Conservation (phyloP, 805 yeast species). For the Scheffersomyces spartinae region DNA sequence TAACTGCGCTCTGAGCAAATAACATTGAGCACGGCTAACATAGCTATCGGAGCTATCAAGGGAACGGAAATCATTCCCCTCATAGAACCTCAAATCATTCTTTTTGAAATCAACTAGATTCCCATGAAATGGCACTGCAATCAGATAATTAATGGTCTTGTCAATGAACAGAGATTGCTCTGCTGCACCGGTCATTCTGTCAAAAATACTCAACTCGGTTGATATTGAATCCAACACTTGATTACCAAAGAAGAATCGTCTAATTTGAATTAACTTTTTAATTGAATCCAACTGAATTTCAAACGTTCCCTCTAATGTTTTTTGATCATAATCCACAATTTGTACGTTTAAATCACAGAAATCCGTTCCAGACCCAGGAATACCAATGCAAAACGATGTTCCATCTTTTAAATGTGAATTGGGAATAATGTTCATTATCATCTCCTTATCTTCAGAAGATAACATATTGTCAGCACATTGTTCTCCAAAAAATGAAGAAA, state of each 20-base stretch:
- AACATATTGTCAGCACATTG: conserved; percentile 2
- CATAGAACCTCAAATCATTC: conserved; percentile 24
- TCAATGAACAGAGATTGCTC: too few species aligned
- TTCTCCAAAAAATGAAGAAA: conserved; percentile 1
- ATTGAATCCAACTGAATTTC: conserved; percentile 3
- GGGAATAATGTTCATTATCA: conserved; percentile 10
- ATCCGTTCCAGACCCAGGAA: conserved; percentile 1
- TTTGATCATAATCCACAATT: conserved; percentile 10
- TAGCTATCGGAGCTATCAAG: too few species aligned
- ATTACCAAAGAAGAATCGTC: too few species aligned
- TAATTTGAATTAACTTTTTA: too few species aligned
- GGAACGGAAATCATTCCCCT: too few species aligned
- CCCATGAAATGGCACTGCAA: conserved; percentile 14
- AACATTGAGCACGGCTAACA: too few species aligned
- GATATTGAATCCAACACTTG: too few species aligned
- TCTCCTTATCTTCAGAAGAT: conserved; percentile 6
- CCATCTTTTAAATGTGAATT: conserved; percentile 15
- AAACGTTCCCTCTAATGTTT: conserved; percentile 10
- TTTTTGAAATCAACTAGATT: conserved; percentile 22
- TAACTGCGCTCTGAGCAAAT: conserved; percentile 18
- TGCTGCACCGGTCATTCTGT: too few species aligned
- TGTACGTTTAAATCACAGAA: conserved; percentile 11
- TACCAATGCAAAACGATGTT: conserved; percentile 9
- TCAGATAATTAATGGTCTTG: conserved; percentile 3
- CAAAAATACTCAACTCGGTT: too few species aligned